Conservation (phyloP, 1,284 basidiomycete genomes). For the Cutaneotrichosporon cutaneum region DNA sequence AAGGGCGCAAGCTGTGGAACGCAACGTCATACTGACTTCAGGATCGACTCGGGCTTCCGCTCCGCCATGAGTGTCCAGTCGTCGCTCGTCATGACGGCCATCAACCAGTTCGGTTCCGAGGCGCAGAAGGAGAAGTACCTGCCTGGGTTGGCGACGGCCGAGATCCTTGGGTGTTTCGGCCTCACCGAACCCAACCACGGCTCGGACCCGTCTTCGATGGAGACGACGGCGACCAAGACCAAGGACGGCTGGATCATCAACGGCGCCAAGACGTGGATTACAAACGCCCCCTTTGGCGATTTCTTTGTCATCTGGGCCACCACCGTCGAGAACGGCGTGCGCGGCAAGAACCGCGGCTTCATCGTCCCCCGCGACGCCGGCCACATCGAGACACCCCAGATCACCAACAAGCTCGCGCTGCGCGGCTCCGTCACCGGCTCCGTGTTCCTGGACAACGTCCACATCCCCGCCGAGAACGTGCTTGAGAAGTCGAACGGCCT, state of each 20-base stretch:
- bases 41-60: slow-evolving; percentile 92
- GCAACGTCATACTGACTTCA: background rate
- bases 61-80: slow-evolving; percentile 94
- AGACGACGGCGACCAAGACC: slow-evolving; percentile 82
- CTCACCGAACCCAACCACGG: slow-evolving; percentile 96
- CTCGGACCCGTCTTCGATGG: slow-evolving; percentile 90
- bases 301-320: slow-evolving; percentile 86
- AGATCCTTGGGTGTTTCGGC: slow-evolving; percentile 92
- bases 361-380: slow-evolving; percentile 56
- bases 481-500: slow-evolving; percentile 74
- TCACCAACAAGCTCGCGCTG: slow-evolving; percentile 90
- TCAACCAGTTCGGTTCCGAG: slow-evolving; percentile 88
- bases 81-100: slow-evolving; percentile 96
- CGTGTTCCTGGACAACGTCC: slow-evolving; percentile 85
- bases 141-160: slow-evolving; percentile 71
- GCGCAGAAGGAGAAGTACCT: slow-evolving; percentile 76
- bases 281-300: slow-evolving; percentile 82
- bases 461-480: slow-evolving; percentile 66
- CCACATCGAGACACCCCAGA: slow-evolving; percentile 78
- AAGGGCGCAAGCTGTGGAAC: background rate
- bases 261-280: slow-evolving; percentile 96
- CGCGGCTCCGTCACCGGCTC: slow-evolving; percentile 88
- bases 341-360: slow-evolving; percentile 84
- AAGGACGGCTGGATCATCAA: slow-evolving; percentile 80
- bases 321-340: slow-evolving; percentile 49